phyloP scores from a whole-genome alignment of 2,329 filamentous ascomycete genomes.

The Venturia pyrina region DNA sequence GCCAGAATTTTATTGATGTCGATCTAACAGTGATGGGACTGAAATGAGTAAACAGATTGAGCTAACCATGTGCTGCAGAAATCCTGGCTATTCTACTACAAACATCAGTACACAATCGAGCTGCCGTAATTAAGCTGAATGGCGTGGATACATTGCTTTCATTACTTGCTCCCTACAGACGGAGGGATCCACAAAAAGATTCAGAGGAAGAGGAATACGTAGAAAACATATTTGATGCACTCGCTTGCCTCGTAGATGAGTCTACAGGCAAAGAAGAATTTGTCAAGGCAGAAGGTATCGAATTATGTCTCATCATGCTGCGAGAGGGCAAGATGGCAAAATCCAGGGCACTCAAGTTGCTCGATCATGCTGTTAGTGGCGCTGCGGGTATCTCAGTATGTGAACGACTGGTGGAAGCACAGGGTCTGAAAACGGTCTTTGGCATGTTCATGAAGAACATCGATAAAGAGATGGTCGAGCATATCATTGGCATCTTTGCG shows the following conservation, averaged over 20 bases:
- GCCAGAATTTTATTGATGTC: background rate
- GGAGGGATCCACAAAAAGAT: constrained; percentile 74
- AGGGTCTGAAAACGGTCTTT: constrained; percentile 76
- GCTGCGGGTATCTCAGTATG: constrained; percentile 52
- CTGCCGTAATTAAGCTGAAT: background rate
- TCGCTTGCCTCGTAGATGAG: constrained; percentile 74
- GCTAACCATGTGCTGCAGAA: constrained; percentile 46
- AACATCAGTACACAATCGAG: constrained; percentile 56
- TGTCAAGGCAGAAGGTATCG: constrained; percentile 80
- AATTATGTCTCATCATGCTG: constrained; percentile 85
- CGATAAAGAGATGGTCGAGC: constrained; percentile 58
- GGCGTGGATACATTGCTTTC: constrained; percentile 66
- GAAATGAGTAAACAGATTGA: background rate
- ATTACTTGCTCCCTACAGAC: constrained; percentile 73
- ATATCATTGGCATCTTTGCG: constrained; percentile 75
- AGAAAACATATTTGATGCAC: constrained; percentile 81
- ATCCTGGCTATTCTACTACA: constrained; percentile 83
- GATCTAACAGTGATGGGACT: background rate
- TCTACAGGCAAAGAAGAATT: constrained; percentile 68
- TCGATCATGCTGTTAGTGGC: constrained; percentile 67
- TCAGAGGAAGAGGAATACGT: constrained; percentile 87
- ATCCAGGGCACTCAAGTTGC: constrained; percentile 62
- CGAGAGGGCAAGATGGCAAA: constrained; percentile 72
- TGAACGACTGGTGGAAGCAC: constrained; percentile 66
- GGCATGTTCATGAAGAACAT: constrained; percentile 79